A percentile compares a stretch with the other conserved stretches of the same genome.
Conservation (phyloP, 2,329 filamentous ascomycete genomes). For the Colletotrichum echinochloae region DNA sequence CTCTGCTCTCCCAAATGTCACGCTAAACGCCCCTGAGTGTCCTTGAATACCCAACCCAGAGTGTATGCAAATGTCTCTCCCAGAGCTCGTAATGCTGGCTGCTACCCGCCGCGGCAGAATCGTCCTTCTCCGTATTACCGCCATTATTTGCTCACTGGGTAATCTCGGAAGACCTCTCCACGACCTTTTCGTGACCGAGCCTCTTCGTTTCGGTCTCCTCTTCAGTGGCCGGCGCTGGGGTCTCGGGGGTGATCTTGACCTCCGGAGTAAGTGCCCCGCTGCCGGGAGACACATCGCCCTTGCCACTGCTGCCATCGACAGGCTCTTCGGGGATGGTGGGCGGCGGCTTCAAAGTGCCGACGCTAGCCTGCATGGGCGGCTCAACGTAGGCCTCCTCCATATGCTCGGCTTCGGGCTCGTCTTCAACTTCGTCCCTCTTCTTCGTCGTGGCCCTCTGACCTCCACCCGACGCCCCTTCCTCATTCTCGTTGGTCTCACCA, state of each 20-base stretch:
- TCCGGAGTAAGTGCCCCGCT: slow-evolving; percentile 52
- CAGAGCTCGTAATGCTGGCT: not conserved
- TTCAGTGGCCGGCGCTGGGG: slow-evolving; percentile 54
- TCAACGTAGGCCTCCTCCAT: slow-evolving; percentile 47
- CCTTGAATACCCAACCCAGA: slow-evolving; percentile 29
- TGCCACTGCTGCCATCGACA: slow-evolving; percentile 43
- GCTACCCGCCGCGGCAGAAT: not conserved
- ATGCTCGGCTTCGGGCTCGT: slow-evolving; percentile 49
- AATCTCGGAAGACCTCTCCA: slow-evolving; percentile 51
- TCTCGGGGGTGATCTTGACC: slow-evolving; percentile 63
- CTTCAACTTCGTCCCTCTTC: slow-evolving; percentile 52
- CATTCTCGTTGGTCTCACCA: slow-evolving; percentile 53
- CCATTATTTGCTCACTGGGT: slow-evolving; percentile 47
- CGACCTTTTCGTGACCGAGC: slow-evolving; percentile 54
- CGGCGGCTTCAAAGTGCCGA: slow-evolving; percentile 30
- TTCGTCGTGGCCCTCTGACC: slow-evolving; percentile 37
- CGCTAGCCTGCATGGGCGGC: slow-evolving; percentile 41
- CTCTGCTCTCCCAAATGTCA: slow-evolving; percentile 15
- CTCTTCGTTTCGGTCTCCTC: slow-evolving; percentile 56
- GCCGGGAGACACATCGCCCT: slow-evolving; percentile 26
- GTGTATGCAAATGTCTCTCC: slow-evolving; percentile 36
- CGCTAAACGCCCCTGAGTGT: slow-evolving; percentile 36
- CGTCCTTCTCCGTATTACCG: not conserved
- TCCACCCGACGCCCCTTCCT: slow-evolving; percentile 46
- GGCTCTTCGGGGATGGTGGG: slow-evolving; percentile 45